Percentiles rank a stretch among this genome's conserved stretches.
Conservation (phyloP, 192 early-diverging fungal genomes). For the Mortierella antarctica region DNA sequence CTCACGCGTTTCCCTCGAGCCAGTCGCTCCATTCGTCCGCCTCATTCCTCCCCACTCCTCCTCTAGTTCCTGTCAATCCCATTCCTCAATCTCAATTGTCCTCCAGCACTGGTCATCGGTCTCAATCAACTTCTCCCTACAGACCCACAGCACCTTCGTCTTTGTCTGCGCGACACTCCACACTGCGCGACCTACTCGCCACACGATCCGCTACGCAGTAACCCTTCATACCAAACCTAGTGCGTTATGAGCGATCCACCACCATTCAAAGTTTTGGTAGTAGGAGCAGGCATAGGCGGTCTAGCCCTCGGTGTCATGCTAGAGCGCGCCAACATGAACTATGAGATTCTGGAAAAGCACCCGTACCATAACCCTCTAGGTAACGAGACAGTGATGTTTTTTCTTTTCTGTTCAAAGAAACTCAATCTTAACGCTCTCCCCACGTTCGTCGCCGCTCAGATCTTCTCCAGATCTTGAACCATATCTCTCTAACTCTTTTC, state of each 20-base stretch:
- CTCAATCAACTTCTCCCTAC: background rate
- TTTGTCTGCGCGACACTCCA: background rate
- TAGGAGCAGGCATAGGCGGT: conserved; percentile 35
- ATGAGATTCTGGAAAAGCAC: conserved; percentile 33
- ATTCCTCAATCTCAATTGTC: background rate
- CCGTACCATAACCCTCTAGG: conserved; percentile 17
- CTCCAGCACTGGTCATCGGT: background rate
- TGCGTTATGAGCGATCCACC: background rate
- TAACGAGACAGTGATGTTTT: background rate
- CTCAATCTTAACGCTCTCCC: background rate
- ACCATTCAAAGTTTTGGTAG: conserved; percentile 8
- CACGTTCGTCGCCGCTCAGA: background rate
- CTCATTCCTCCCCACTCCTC: background rate
- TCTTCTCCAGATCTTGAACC: conserved; percentile 8
- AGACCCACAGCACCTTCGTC: background rate
- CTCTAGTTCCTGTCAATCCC: background rate
- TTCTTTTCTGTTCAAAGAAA: background rate
- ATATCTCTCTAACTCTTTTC: background rate
- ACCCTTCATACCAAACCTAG: background rate
- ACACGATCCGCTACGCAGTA: background rate
- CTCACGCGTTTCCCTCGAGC: no score
- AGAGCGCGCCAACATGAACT: conserved; percentile 26
- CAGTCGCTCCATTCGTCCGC: no score
- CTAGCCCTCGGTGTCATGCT: conserved; percentile 22
- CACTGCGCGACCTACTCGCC: background rate